Evolutionary conservation across 2,329 filamentous ascomycete species (phyloP).

Genomic region (Aspergillus oerlinghausenensis): DNA sequence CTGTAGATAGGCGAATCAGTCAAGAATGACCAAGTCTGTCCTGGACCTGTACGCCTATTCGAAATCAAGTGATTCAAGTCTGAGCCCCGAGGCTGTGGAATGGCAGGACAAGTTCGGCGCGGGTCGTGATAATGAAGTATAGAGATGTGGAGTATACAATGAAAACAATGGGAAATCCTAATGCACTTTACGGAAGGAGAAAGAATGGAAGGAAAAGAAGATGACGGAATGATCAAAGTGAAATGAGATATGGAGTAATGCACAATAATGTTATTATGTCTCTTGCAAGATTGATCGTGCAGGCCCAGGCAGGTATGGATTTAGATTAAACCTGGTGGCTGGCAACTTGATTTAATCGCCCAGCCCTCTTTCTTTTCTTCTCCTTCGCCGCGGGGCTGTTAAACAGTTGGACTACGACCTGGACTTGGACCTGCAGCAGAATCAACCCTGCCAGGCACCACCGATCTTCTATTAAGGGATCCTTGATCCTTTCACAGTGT

Average conservation of each 20-base stretch:
- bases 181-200: neutral
- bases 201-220: neutral
- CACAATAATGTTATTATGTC: neutral
- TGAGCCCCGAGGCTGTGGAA: neutral
- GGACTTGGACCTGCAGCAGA: conserved; percentile 13
- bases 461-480: neutral
- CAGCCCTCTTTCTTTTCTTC: conserved; percentile 5
- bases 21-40: neutral
- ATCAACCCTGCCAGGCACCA: conserved; percentile 11
- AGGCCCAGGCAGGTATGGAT: neutral
- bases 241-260: neutral
- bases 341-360: conserved; percentile 8
- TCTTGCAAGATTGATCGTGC: neutral
- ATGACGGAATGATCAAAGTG: neutral
- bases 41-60: neutral
- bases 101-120: neutral
- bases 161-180: neutral
- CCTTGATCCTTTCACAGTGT: neutral
- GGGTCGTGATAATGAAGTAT: neutral
- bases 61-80: neutral
- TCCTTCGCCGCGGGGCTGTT: conserved; percentile 4
- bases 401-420: neutral
- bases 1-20: neutral
- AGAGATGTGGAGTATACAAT: neutral
- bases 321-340: conserved; percentile 16